Percentiles rank a stretch among this genome's conserved stretches.
These are phyloP conservation scores for Coniochaeta sp. DNA, from an alignment of 2,329 filamentous ascomycete species.

Conservation along the genomic window DNA sequence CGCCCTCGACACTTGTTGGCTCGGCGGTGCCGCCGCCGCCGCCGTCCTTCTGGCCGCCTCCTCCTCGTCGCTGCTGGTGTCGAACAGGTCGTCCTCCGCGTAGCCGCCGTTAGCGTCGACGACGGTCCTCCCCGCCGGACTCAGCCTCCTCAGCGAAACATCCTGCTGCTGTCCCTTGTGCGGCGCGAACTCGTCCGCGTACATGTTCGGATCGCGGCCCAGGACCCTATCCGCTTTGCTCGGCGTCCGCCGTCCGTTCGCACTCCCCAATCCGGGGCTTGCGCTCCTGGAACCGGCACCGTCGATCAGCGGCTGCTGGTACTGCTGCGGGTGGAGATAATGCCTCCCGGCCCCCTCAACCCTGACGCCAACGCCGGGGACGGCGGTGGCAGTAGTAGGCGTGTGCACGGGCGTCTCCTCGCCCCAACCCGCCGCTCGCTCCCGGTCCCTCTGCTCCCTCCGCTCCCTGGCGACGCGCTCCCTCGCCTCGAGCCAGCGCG, in stretches of 20 bases:
- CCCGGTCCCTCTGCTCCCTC: slow-evolving; percentile 53
- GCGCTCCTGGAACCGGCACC: slow-evolving; percentile 8
- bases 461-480: slow-evolving; percentile 54
- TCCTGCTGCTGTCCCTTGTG: slow-evolving; percentile 23
- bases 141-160: slow-evolving; percentile 38
- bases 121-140: slow-evolving; percentile 34
- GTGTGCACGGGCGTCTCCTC: slow-evolving; percentile 8
- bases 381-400: slow-evolving; percentile 14
- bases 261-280: not conserved
- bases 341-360: slow-evolving; percentile 22
- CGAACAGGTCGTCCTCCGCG: slow-evolving; percentile 25
- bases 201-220: slow-evolving; percentile 48
- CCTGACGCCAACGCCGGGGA: too few relatives aligned
- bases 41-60: slow-evolving; percentile 19
- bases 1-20: not conserved
- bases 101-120: slow-evolving; percentile 20
- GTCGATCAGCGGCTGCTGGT: slow-evolving; percentile 5
- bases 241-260: slow-evolving; percentile 26
- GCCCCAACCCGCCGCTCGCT: slow-evolving; percentile 59
- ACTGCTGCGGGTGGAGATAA: slow-evolving; percentile 15
- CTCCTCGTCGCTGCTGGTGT: slow-evolving; percentile 13
- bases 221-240: slow-evolving; percentile 54
- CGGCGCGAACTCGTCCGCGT: slow-evolving; percentile 37
- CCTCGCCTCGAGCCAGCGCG: slow-evolving; percentile 66
- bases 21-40: slow-evolving; percentile 4